Evolutionary conservation across 2,329 filamentous ascomycete genomes (phyloP), one percentile per base, ranked within the genome.

Genomic region (Diaporthe vaccinii): DNA sequence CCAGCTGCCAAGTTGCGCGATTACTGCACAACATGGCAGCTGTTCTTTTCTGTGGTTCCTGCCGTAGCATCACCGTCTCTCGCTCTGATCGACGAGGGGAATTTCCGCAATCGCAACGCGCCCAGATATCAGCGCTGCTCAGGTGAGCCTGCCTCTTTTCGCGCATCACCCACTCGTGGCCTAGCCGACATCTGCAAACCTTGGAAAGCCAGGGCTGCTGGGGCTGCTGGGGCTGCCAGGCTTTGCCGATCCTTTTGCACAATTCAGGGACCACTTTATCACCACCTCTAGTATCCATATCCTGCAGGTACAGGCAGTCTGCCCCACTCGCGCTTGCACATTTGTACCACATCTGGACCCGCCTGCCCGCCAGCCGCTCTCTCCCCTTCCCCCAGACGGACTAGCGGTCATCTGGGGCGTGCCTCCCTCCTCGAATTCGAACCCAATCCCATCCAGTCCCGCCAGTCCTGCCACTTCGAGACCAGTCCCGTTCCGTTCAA

Each of bases 111-210:
- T 69, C 34, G 65, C 41, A 14, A 41, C 34, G 49, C 41, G 65
- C 65, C 65, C 62, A 68, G 62, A 68, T 68, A 20, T 22, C 62
- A 53, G 31, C 62, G 25, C 62, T 68, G 62, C 62, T 68, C 62
- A 68, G 62, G 62, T 68, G 62, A 68, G 46, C 44, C 62, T 68
- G 46, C 22, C 28, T 53, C 44, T 68, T 68, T 68, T 68, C 44
- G 44, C n/a, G 20, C 44, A n/a, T 31, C 28, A 67, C 62, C 62
- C 62, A 67, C 61, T 67, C 12, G 58, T 28, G 36, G 58, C n/a
- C 58, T 44, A 62, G 58, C 58, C 58, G 36, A 62, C 57, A 4
- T n/a, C 58, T 41, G n/a, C 22, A 44, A 28, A 41, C 58, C 39
- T 62, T 46, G 59, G 39, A 62, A 62, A 12, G 22, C 36, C n/a